A percentile compares a stretch with the other conserved stretches of the same genome.
Evolutionary conservation across 768 basidiomycete genomes (phyloP).

Genomic region (Pulveroboletus sp.): DNA sequence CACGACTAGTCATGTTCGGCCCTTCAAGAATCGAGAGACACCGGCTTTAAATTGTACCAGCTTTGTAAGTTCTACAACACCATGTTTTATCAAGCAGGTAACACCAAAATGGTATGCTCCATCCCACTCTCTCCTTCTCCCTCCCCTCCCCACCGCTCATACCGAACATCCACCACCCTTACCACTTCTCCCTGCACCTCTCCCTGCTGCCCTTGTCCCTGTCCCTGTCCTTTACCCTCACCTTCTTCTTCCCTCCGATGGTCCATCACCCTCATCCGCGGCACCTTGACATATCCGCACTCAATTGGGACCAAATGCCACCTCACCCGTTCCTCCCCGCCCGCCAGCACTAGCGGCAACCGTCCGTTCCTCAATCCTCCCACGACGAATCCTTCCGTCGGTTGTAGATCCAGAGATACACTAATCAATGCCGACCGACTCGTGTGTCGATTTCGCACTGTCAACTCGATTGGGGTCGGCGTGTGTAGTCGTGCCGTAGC

Average conservation of each 20-base stretch:
- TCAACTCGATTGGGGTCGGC: constrained; percentile 53
- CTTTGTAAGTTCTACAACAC: too few species aligned
- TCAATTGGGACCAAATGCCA: constrained; percentile 76
- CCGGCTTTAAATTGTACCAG: too few species aligned
- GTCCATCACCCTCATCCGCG: constrained; percentile 57
- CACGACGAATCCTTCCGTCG: constrained; percentile 74
- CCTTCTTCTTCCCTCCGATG: too few species aligned
- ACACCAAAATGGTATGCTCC: too few species aligned
- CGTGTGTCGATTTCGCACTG: constrained; percentile 64
- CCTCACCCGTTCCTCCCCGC: constrained; percentile 57
- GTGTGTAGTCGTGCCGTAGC: constrained; percentile 62
- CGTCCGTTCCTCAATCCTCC: constrained; percentile 69
- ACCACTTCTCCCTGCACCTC: constrained; percentile 46
- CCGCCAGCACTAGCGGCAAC: constrained; percentile 71
- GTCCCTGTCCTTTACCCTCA: constrained; percentile 27
- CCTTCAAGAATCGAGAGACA: too few species aligned
- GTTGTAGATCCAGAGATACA: constrained; percentile 69
- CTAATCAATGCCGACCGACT: constrained; percentile 65
- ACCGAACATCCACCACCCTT: constrained; percentile 48
- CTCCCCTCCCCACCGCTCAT: too few species aligned
- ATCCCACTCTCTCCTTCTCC: too few species aligned
- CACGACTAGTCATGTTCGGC: too few species aligned
- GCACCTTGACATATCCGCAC: constrained; percentile 65
- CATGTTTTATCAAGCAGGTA: too few species aligned
- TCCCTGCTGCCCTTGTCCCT: constrained; percentile 29